phyloP scores from a whole-genome alignment of 805 yeast genomes.

The Candida maesae region DNA sequence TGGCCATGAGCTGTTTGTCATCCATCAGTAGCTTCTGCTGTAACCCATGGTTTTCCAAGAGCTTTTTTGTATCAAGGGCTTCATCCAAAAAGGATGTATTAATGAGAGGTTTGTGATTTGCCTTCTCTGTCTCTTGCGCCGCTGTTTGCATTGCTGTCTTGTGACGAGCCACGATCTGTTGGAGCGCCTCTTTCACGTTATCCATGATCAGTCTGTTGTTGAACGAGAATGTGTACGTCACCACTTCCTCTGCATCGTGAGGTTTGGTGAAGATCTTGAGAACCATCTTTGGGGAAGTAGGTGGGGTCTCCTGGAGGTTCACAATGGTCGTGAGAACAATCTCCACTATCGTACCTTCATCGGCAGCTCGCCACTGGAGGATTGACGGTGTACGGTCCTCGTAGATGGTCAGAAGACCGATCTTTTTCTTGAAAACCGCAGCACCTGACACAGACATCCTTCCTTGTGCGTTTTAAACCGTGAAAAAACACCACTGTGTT shows the following conservation, averaged over 20 bases:
- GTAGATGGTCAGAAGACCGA: constrained; percentile 51
- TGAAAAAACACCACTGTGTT: too few relatives aligned
- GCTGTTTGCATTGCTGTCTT: constrained; percentile 34
- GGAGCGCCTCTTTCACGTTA: constrained; percentile 60
- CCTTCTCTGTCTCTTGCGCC: constrained; percentile 17
- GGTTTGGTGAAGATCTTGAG: constrained; percentile 50
- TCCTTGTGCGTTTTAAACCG: too few relatives aligned
- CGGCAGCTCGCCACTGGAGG: constrained; percentile 57
- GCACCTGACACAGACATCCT: constrained; percentile 44
- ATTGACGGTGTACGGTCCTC: constrained; percentile 57
- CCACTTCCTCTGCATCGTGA: constrained; percentile 30
- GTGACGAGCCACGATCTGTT: constrained; percentile 64
- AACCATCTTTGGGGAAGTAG: constrained; percentile 62
- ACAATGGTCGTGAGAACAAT: constrained; percentile 40
- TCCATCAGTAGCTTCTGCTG: constrained; percentile 76
- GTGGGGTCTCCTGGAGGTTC: constrained; percentile 66
- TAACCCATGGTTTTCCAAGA: constrained; percentile 66
- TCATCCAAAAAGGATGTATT: constrained; percentile 38
- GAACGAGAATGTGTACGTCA: constrained; percentile 50
- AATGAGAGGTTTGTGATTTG: constrained; percentile 29
- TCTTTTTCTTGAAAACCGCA: constrained; percentile 49
- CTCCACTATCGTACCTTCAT: constrained; percentile 38
- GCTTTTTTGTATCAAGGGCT: constrained; percentile 50
- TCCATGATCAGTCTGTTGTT: constrained; percentile 75
- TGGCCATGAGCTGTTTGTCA: constrained; percentile 62